Conservation (phyloP, 2,329 filamentous ascomycete genomes). For the Cercospora sp. region DNA sequence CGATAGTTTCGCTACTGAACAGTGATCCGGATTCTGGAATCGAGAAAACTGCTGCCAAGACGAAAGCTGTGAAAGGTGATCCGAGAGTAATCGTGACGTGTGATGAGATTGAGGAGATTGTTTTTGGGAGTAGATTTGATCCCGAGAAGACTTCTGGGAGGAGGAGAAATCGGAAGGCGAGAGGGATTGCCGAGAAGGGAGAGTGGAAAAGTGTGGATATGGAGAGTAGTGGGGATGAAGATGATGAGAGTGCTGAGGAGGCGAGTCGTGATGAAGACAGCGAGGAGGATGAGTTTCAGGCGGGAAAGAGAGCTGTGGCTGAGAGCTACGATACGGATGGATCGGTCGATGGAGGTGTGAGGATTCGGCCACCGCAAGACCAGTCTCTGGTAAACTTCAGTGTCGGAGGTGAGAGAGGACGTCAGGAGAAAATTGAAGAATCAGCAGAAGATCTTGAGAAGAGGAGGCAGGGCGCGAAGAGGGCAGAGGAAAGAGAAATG, state of each 20-base stretch:
- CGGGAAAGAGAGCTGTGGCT: too few relatives aligned
- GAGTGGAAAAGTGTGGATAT: constrained; percentile 51
- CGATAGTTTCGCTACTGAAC: constrained; percentile 48
- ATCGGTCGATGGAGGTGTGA: constrained; percentile 24
- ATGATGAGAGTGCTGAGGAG: too few relatives aligned
- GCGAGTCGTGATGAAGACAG: too few relatives aligned
- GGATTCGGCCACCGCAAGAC: constrained; percentile 43
- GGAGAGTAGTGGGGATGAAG: constrained; percentile 28
- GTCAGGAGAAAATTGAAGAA: constrained; percentile 55
- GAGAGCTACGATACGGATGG: constrained; percentile 10
- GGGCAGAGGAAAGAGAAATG: constrained; percentile 57
- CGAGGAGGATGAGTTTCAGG: too few relatives aligned
- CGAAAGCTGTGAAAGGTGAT: constrained; percentile 52
- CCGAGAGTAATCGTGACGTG: constrained; percentile 53
- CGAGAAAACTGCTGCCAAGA: constrained; percentile 38
- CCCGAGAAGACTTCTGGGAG: constrained; percentile 50
- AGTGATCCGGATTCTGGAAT: constrained; percentile 38
- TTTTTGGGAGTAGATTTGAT: constrained; percentile 53
- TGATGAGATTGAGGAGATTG: constrained; percentile 51
- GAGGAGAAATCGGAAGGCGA: constrained; percentile 49
- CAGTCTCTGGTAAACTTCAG: constrained; percentile 58
- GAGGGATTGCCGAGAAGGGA: constrained; percentile 41
- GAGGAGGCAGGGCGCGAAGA: constrained; percentile 52
- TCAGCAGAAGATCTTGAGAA: constrained; percentile 55
- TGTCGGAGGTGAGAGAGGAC: constrained; percentile 56